Evolutionary conservation across 1,284 basidiomycete species (phyloP), one percentile per base, ranked within the genome.

Genomic region (Ustilago shanxiensis): DNA sequence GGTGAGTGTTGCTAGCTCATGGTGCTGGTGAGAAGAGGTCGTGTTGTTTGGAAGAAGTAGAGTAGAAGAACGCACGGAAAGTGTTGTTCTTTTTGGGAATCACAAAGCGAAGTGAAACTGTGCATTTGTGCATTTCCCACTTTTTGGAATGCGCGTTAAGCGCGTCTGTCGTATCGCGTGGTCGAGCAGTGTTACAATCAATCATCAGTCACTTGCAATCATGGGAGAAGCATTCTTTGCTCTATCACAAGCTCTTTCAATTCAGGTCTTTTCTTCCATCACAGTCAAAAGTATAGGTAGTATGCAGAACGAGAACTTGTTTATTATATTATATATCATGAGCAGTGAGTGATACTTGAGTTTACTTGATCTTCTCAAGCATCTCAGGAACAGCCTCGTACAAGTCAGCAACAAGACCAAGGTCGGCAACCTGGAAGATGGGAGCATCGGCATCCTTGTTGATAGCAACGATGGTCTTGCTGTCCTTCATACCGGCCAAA

Each of bases 391-490:
- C 85, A 16, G 85, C 85, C 49, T 86, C 82, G 68, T 84, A 83
- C 24, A 85, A 64, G 79, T 87, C 86, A 3, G 86, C 96, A 3
- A 98, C 95, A 24, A 99, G 90, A 6, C 97, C 97, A 20, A 93
- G 90, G 87, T 99, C 97, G 39, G 97, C 97, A 1, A 99, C 92
- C 88, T 99, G 96, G 91, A 98, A 98, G 85, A 99, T 99, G 6
- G 97, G 97, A 18, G 97, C 97, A 84, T 99, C 96, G 54, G 95
- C 90, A 86, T 98, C 96, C 93, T 99, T 99, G 89, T 99, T 99
- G 80, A 99, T 91, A 8, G 97, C 96, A 29, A 98, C 95, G 79
- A 99, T 99, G 81, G 98, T 89, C 88, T 99, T 99, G 20, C 93
- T 95, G 87, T 99, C 97, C 87, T 99, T 99, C 97, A 99, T 99